Evolutionary conservation across 495 filamentous ascomycete genomes (phyloP).

Genomic region (Penicillium soppii): DNA sequence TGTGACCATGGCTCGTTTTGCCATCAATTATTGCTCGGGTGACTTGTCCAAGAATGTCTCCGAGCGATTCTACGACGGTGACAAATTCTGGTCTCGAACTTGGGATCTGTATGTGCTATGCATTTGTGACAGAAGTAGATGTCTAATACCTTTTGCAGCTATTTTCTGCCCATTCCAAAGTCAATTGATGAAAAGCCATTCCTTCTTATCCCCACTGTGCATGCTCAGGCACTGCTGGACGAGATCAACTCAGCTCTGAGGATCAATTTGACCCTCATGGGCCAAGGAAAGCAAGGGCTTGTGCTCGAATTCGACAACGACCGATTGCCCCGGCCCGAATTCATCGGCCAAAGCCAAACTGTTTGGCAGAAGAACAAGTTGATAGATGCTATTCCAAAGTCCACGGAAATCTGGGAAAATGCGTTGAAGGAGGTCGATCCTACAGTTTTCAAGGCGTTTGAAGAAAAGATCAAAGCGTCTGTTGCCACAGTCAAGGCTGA

Average conservation of each 20-base stretch:
- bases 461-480: constrained; percentile 41
- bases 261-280: constrained; percentile 49
- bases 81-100: constrained; percentile 54
- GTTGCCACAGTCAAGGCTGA: background rate
- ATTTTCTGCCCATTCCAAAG: constrained; percentile 60
- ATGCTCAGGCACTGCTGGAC: constrained; percentile 58
- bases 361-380: constrained; percentile 32
- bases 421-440: constrained; percentile 44
- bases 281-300: constrained; percentile 47
- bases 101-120: constrained; percentile 75
- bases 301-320: constrained; percentile 54
- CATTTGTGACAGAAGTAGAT: background rate
- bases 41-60: constrained; percentile 47
- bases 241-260: constrained; percentile 56
- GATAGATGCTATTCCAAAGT: constrained; percentile 30
- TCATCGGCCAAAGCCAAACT: constrained; percentile 54
- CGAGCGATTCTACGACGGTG: constrained; percentile 53
- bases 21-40: constrained; percentile 55
- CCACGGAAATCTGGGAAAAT: background rate
- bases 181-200: constrained; percentile 46
- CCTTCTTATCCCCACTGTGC: constrained; percentile 60
- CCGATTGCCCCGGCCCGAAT: constrained; percentile 60
- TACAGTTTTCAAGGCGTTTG: constrained; percentile 38
- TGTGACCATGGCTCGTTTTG: constrained; percentile 56
- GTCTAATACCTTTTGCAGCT: constrained; percentile 43